Base-by-base conservation (phyloP, 805 yeast species). In the Sugiyamaella floridensis region DNA sequence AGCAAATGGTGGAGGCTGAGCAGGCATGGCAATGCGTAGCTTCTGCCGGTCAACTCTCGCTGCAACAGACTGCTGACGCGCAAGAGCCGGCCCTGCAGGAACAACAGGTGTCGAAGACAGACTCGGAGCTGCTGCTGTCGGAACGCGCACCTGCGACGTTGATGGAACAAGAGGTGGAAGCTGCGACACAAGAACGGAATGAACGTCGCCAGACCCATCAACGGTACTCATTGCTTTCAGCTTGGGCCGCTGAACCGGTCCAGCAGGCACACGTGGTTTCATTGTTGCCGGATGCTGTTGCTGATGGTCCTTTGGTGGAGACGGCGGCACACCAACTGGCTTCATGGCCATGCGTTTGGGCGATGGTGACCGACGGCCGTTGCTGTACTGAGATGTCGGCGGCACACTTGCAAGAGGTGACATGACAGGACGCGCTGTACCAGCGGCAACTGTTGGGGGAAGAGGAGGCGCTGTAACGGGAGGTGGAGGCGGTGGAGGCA, bases 261-360 rank as follows among this genome's bases (percentile, higher is more conserved):
- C 37, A 11, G 37, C 50, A 15, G 41, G 19, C 9, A 45, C 26
- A 22, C 29, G 40, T 6, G 48, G 48, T n/a, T 45, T 45, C 26
- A 45, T 45, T 7, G 48, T 10, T 10, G 41, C 40, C 6, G 34
- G 16, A 12, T 26, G 40, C 10, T 49, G 48, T 32, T 47, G 45
- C 26, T 22, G 26, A 22, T 22, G 37, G 37, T 32, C 37, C 37
- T 32, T 32, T 4, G 52, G 52, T 8, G 52, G 52, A 8, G 51
- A 48, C 3, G 51, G 37, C 20, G 51, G 51, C 19, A 29, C 44
- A n/a, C 34, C 45, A 40, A n/a, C 46, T 19, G 20, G 22, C 28
- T 48, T 48, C 19, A 32, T n/a, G 16, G 51, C 48, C 56, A 55
- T 55, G 15, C 62, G 50, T 45, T 57, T 57, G 8, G 62, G 62